Evolutionary conservation across 78 protist species (phyloP).

Genomic region (Mantamonas sphyraenae): DNA sequence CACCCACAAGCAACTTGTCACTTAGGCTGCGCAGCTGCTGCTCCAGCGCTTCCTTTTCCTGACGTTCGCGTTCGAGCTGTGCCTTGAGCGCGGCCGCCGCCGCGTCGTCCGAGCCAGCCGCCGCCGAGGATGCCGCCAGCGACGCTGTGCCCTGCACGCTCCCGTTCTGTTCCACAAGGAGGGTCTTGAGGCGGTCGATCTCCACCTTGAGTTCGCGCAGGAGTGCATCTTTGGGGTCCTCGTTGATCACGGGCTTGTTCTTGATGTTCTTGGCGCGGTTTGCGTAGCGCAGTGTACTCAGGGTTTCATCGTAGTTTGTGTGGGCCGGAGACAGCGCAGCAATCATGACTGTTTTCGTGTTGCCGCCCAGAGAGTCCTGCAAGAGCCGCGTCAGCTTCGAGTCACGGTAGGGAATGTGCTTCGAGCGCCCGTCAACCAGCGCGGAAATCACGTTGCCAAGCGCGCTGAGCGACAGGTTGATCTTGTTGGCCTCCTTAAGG

Average conservation of each 20-base stretch:
- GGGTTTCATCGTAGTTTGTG: conserved; percentile 60
- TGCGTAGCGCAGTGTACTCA: conserved; percentile 66
- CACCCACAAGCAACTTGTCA: too few relatives aligned
- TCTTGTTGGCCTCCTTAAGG: conserved; percentile 39
- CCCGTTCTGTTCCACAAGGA: too few relatives aligned
- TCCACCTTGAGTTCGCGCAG: conserved; percentile 54
- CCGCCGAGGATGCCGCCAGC: too few relatives aligned
- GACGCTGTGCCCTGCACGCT: too few relatives aligned
- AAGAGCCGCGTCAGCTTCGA: conserved; percentile 17
- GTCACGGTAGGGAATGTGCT: conserved; percentile 34
- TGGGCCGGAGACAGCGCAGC: conserved; percentile 70
- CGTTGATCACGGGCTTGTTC: conserved; percentile 78
- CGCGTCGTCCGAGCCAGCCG: too few relatives aligned
- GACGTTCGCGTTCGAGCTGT: too few relatives aligned
- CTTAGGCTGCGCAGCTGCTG: too few relatives aligned
- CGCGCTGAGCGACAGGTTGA: conserved; percentile 55
- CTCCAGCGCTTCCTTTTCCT: too few relatives aligned
- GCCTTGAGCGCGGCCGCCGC: too few relatives aligned
- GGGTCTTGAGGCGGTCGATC: conserved; percentile 8
- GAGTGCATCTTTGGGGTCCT: conserved; percentile 85
- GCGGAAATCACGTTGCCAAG: conserved; percentile 61
- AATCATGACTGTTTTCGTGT: conserved; percentile 31
- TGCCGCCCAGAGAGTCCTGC: conserved; percentile 8
- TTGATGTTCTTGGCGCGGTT: conserved; percentile 75
- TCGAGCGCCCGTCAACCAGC: conserved; percentile 34